Evolutionary conservation across 2,329 filamentous ascomycete genomes (phyloP), one percentile per base, ranked within the genome.

Genomic region (Ceratocystis harringtonii): DNA sequence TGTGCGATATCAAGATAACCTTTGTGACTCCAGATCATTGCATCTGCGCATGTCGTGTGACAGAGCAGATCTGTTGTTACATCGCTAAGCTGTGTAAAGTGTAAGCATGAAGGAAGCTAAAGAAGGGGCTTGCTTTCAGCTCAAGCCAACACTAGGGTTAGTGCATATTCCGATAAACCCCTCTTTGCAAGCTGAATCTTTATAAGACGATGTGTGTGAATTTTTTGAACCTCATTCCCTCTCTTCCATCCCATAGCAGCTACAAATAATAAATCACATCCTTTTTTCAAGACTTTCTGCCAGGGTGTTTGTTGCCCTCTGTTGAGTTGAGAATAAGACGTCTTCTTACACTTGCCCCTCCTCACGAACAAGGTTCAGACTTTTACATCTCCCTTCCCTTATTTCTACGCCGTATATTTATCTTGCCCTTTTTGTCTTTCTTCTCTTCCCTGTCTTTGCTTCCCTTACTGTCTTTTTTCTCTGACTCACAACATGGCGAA

Each of bases 401-500:
- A 10, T 41, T 36, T 61, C 58, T 3, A 22, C 22, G 25, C n/a
- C n/a, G 8, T 41, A 52, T 28, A 52, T 28, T 52, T 28, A 52
- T 25, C 36, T 15, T 41, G 48, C 15, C 48, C 19, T n/a, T 52
- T 12, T 62, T 62, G 25, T 62, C 30, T 32, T 48, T 30, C 45
- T 62, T n/a, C 45, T 30, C 50, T 36, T 52, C 22, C 12, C 10
- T 43, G 32, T 30, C 10, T 48, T 48, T 62, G 19, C 30, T 3
- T 8, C n/a, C 43, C 22, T 28, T 28, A 22, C 25, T 17, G n/a
- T 50, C 19, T 36, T 62, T 36, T 62, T 36, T n/a, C 36, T 10
- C 50, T 63, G 55, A 58, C 28, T 58, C 55, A 22, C 41, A 58
- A 6, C 3, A 67, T 67, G 66, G 66, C 45, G 12, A 67, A 65